Evolutionary conservation across 2,329 filamentous ascomycete species (phyloP).

Genomic region (Aspergillus brasiliensis): DNA sequence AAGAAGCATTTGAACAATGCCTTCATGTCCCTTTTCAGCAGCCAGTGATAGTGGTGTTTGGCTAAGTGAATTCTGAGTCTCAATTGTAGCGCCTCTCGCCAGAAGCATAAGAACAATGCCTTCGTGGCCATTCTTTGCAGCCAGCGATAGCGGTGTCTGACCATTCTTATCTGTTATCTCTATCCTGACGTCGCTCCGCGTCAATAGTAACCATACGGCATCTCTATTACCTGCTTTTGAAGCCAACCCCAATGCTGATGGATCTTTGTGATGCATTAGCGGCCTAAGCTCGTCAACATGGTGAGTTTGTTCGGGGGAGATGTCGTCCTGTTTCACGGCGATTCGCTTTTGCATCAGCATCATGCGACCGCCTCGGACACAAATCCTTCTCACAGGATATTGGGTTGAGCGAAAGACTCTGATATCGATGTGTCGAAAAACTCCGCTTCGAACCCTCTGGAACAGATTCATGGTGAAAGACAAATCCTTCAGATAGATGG

Average conservation of each 20-base stretch:
- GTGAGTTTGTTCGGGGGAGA: no score
- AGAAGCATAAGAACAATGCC: not conserved
- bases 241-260: not conserved
- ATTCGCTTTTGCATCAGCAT: no score
- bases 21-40: not conserved
- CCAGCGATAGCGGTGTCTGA: not conserved
- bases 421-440: not conserved
- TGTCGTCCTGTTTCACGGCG: no score
- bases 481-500: not conserved
- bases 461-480: not conserved
- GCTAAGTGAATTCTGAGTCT: no score
- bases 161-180: not conserved
- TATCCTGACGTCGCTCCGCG: not conserved
- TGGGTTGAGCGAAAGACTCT: not conserved
- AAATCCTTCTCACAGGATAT: not conserved
- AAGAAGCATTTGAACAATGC: not conserved
- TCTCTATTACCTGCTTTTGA: not conserved
- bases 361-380: not conserved
- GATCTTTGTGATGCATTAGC: not conserved
- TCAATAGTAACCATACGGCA: not conserved
- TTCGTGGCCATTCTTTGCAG: not conserved
- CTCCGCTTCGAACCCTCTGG: not conserved
- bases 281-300: no score
- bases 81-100: not conserved
- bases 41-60: not conserved